Percentiles rank a stretch among this genome's conserved stretches.
Conservation (phyloP, 148 eudicot species). For the Camellia granthamiana region DNA sequence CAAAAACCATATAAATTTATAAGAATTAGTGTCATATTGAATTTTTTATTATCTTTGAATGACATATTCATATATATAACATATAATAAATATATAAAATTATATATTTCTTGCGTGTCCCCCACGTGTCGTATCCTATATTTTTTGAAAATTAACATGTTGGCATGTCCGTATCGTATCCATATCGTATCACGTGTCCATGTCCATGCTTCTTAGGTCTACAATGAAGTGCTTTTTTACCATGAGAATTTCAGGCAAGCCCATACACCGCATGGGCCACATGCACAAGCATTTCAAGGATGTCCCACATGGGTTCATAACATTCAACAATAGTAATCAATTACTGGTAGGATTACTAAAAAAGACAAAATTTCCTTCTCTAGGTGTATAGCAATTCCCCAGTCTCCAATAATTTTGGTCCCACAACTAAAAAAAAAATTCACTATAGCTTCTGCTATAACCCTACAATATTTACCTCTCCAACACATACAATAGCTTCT, state of each 20-base stretch:
- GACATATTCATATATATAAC: too few relatives aligned
- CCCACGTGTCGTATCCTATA: too few relatives aligned
- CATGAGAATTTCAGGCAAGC: not conserved
- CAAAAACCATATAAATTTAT: too few relatives aligned
- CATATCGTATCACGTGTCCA: too few relatives aligned
- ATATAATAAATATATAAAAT: too few relatives aligned
- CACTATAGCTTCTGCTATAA: not conserved
- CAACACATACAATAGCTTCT: slow-evolving; percentile 21
- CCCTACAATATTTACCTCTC: slow-evolving; percentile 43
- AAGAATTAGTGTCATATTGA: too few relatives aligned
- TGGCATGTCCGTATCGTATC: too few relatives aligned
- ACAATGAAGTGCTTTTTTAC: not conserved
- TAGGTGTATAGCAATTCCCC: not conserved
- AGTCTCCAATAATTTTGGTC: not conserved
- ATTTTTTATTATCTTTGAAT: too few relatives aligned
- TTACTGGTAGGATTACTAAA: not conserved
- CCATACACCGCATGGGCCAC: not conserved
- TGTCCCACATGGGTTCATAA: not conserved
- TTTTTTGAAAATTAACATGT: too few relatives aligned
- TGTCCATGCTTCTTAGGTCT: too few relatives aligned
- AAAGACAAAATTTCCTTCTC: not conserved
- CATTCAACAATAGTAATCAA: not conserved
- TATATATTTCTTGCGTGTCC: too few relatives aligned
- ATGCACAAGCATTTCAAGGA: slow-evolving; percentile 29
- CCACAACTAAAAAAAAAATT: not conserved